A percentile compares a stretch with the other conserved stretches of the same genome.
These are phyloP conservation scores for Biancaea sappan DNA, from an alignment of 306 rosid genomes.

Conservation along the genomic window DNA sequence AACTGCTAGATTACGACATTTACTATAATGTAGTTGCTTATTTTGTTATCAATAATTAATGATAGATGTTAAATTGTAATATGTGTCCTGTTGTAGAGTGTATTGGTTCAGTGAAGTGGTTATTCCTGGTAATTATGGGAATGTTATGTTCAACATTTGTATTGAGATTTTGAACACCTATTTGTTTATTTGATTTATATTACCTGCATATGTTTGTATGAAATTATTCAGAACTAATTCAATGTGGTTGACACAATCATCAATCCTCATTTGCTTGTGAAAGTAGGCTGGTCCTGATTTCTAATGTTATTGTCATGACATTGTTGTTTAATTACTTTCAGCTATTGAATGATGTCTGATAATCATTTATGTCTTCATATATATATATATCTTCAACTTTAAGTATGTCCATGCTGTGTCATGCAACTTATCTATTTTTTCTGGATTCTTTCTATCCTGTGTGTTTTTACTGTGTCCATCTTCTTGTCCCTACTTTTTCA, in stretches of 20 bases:
- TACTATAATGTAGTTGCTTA: slow-evolving; percentile 1
- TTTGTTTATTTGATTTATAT: neutral
- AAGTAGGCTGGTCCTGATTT: neutral
- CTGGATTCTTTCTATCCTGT: neutral
- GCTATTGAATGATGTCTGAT: neutral
- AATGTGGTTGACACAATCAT: neutral
- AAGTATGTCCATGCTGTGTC: neutral
- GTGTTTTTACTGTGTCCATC: neutral
- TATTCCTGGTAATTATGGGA: neutral
- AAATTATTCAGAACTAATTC: neutral
- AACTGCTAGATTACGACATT: neutral
- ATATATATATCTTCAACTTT: neutral
- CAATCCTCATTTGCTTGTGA: neutral
- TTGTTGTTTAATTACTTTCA: neutral
- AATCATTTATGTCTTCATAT: neutral
- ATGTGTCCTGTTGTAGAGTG: neutral
- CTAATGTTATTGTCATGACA: neutral
- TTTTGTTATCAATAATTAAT: slow-evolving; percentile 16
- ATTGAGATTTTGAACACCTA: neutral
- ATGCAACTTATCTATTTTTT: neutral
- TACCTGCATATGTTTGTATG: neutral
- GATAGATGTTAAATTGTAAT: neutral
- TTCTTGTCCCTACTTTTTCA: neutral
- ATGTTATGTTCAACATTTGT: neutral
- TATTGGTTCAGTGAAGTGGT: neutral